Conservation (phyloP, 2,329 filamentous ascomycete genomes). For the Amauroascus verrucosus region DNA sequence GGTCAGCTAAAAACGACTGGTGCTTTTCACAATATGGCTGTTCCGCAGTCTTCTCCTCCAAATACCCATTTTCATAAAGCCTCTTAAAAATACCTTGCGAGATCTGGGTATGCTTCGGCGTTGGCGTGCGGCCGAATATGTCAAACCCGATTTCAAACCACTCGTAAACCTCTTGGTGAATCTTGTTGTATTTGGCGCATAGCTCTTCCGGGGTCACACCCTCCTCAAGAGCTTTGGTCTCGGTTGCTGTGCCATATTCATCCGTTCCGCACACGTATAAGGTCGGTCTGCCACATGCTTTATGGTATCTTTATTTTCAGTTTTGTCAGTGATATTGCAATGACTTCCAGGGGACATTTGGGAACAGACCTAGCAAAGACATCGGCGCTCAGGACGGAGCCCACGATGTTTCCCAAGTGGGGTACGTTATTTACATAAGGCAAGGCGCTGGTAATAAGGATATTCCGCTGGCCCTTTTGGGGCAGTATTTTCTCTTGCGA, state of each 20-base stretch:
- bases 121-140: constrained; percentile 88
- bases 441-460: constrained; percentile 82
- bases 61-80: constrained; percentile 77
- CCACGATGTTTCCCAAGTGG: constrained; percentile 81
- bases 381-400: constrained; percentile 78
- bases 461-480: constrained; percentile 63
- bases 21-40: constrained; percentile 85
- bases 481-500: constrained; percentile 17
- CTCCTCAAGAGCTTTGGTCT: constrained; percentile 89
- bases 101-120: constrained; percentile 78
- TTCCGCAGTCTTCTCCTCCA: constrained; percentile 75
- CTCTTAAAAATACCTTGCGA: constrained; percentile 82
- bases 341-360: constrained; percentile 17
- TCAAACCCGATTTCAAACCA: constrained; percentile 96
- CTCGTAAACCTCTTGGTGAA: constrained; percentile 84
- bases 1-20: constrained; percentile 37
- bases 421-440: constrained; percentile 74
- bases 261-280: constrained; percentile 56
- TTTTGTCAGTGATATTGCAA: background rate
- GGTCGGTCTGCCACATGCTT: constrained; percentile 18
- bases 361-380: constrained; percentile 51
- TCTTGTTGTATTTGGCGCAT: constrained; percentile 83
- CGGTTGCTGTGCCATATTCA: constrained; percentile 91
- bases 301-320: constrained; percentile 15
- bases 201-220: constrained; percentile 70